phyloP scores from a whole-genome alignment of 495 filamentous ascomycete species.

The Oidiodendron maius region DNA sequence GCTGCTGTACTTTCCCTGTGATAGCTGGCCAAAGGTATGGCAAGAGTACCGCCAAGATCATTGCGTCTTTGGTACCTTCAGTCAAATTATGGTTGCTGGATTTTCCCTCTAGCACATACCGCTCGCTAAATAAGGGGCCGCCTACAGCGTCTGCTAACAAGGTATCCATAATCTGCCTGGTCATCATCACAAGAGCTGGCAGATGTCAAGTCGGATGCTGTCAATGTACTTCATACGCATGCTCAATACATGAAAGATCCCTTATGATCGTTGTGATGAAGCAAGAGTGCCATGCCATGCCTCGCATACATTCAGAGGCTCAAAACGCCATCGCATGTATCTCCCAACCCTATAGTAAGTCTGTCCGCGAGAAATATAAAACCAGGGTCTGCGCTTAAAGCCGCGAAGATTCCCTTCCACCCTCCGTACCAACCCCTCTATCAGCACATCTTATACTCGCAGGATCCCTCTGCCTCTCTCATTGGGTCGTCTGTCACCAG shows the following conservation, averaged over 20 bases:
- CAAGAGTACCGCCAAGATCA: no score
- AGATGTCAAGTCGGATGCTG: no score
- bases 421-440: conserved; percentile 1
- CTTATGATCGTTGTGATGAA: background rate
- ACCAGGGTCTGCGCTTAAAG: conserved; percentile 26
- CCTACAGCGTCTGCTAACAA: no score
- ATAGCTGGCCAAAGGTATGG: no score
- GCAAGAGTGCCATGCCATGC: background rate
- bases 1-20: no score
- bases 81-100: no score
- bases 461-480: conserved; percentile 60
- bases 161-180: no score
- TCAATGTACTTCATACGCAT: background rate
- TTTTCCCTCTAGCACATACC: no score
- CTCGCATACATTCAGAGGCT: background rate
- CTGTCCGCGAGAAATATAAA: conserved; percentile 3
- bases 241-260: background rate
- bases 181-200: no score
- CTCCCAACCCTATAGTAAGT: background rate
- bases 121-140: no score
- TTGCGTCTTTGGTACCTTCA: no score
- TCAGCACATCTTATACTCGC: conserved; percentile 85
- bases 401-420: conserved; percentile 20
- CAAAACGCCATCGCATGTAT: background rate
- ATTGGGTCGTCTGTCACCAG: conserved; percentile 68